A percentile compares a stretch with the other conserved stretches of the same genome.
Evolutionary conservation across 768 basidiomycete species (phyloP).

Genomic region (Lentinula sp.): DNA sequence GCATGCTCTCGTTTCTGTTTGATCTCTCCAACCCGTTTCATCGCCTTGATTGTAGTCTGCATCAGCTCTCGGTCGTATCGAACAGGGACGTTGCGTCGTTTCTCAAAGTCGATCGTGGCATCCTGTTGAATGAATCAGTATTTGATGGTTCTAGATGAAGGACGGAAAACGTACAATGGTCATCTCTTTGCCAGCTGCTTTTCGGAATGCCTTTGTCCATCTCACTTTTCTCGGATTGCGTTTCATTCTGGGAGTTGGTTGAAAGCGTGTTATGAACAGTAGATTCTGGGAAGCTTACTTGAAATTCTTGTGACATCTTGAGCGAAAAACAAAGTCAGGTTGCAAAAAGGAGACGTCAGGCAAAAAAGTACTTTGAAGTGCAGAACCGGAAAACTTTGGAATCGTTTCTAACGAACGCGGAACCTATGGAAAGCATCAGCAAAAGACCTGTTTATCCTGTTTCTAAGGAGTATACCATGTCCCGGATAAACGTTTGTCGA

Average conservation of each 20-base stretch:
- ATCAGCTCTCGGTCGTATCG: conserved; percentile 94
- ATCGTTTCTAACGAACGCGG: conserved; percentile 96
- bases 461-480: conserved; percentile 52
- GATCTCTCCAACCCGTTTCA: conserved; percentile 94
- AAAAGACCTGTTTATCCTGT: not conserved
- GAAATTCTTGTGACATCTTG: conserved; percentile 98
- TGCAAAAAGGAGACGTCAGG: not conserved
- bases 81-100: conserved; percentile 94
- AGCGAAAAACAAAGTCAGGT: conserved; percentile 9
- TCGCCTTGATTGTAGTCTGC: conserved; percentile 90
- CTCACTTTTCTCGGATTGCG: conserved; percentile 97
- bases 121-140: conserved; percentile 47
- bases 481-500: conserved; percentile 96
- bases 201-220: conserved; percentile 99
- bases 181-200: conserved; percentile 99
- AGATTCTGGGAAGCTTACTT: conserved; percentile 49
- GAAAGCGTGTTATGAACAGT: not conserved
- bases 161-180: conserved; percentile 64
- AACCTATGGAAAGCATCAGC: conserved; percentile 38
- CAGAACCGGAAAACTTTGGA: conserved; percentile 98
- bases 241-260: conserved; percentile 71
- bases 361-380: conserved; percentile 76
- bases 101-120: conserved; percentile 98
- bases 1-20: conserved; percentile 84
- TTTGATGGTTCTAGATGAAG: not conserved